Evolutionary conservation across 1,139 yeast genomes (phyloP).

Genomic region (Williopsis jadinii): DNA sequence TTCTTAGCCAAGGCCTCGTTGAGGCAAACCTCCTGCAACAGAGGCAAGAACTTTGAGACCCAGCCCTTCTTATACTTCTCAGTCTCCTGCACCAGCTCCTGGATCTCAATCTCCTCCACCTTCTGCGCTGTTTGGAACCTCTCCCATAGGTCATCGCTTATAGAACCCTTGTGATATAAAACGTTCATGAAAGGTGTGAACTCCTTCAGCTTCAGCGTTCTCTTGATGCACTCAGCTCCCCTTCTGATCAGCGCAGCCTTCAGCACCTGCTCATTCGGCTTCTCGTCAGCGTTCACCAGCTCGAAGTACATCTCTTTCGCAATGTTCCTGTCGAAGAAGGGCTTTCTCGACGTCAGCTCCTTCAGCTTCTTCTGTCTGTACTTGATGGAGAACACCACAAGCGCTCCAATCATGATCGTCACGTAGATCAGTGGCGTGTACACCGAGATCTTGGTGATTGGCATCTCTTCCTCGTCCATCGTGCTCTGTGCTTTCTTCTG

Average conservation of each 20-base stretch:
- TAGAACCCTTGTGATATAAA: conserved; percentile 79
- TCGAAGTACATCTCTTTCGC: conserved; percentile 59
- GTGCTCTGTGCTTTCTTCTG: not conserved
- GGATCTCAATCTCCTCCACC: conserved; percentile 67
- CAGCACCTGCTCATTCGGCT: conserved; percentile 73
- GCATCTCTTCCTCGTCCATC: conserved; percentile 9
- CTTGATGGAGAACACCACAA: conserved; percentile 63
- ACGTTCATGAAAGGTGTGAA: conserved; percentile 55
- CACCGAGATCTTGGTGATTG: conserved; percentile 43
- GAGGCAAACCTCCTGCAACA: conserved; percentile 84
- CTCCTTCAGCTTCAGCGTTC: conserved; percentile 74
- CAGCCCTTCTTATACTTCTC: conserved; percentile 71
- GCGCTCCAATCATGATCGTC: conserved; percentile 60
- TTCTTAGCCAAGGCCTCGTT: conserved; percentile 88
- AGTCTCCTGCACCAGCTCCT: conserved; percentile 73
- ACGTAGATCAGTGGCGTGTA: conserved; percentile 81
- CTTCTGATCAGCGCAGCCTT: conserved; percentile 88
- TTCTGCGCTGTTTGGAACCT: conserved; percentile 74
- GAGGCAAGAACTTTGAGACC: conserved; percentile 69
- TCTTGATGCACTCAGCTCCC: conserved; percentile 86
- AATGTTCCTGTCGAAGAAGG: conserved; percentile 65
- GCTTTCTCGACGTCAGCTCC: conserved; percentile 50
- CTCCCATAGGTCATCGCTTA: conserved; percentile 84
- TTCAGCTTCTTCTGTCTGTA: conserved; percentile 57
- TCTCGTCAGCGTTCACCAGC: conserved; percentile 44